A percentile compares a stretch with the other conserved stretches of the same genome.
Evolutionary conservation across 192 early-diverging fungal species (phyloP).

Genomic region (Entophlyctis helioformis): DNA sequence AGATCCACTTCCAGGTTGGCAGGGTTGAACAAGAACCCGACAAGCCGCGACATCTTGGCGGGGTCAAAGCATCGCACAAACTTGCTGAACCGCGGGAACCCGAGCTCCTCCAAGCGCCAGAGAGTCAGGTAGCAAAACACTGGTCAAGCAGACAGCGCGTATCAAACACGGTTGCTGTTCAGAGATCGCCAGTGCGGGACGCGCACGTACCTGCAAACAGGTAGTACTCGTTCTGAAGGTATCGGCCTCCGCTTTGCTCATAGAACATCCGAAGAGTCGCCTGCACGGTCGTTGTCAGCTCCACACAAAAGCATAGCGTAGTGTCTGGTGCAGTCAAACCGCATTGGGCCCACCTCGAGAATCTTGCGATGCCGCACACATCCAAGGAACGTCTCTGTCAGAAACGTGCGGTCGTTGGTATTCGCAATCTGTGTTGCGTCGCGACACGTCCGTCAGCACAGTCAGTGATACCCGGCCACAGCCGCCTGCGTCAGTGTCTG

Average conservation of each 20-base stretch:
- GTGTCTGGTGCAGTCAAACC: background rate
- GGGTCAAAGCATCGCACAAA: conserved; percentile 21
- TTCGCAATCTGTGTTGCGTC: conserved; percentile 15
- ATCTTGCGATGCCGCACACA: conserved; percentile 14
- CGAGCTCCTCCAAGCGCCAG: conserved; percentile 22
- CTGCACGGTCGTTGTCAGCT: conserved; percentile 2
- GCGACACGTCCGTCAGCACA: no score
- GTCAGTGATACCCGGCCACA: no score
- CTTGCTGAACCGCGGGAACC: conserved; percentile 15
- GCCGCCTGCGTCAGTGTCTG: background rate
- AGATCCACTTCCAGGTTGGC: conserved; percentile 15
- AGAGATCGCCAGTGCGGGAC: background rate
- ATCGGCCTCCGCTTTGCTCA: conserved; percentile 16
- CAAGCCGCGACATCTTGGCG: conserved; percentile 21
- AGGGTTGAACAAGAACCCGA: conserved; percentile 32
- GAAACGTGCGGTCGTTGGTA: conserved; percentile 16
- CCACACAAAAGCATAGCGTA: background rate
- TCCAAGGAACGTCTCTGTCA: conserved; percentile 27
- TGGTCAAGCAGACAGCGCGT: background rate
- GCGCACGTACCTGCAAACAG: conserved; percentile 20
- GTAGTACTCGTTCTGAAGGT: conserved; percentile 25
- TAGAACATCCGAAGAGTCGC: conserved; percentile 22
- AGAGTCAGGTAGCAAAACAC: conserved; percentile 31
- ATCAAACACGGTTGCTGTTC: background rate
- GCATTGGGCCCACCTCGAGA: background rate